Evolutionary conservation across 2,329 filamentous ascomycete species (phyloP).

Genomic region (Penicillium corylophilum): DNA sequence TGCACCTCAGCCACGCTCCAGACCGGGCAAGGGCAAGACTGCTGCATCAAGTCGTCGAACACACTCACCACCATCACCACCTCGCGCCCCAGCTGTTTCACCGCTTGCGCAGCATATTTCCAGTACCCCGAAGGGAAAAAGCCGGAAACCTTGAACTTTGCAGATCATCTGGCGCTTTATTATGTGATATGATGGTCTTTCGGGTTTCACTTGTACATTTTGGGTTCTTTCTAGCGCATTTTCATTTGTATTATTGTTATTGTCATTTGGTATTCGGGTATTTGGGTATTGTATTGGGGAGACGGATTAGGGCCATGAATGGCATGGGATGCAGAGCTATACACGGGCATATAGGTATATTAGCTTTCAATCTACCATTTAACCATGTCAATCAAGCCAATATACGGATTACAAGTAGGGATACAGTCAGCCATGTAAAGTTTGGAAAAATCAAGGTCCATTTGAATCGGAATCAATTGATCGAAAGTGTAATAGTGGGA

Average conservation of each 20-base stretch:
- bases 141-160: background rate
- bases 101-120: slow-evolving; percentile 4
- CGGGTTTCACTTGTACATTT: background rate
- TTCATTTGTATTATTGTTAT: background rate
- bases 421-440: too few species aligned
- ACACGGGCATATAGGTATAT: too few species aligned
- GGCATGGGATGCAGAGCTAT: too few species aligned
- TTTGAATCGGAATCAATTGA: too few species aligned
- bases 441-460: too few species aligned
- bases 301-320: too few species aligned
- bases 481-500: background rate
- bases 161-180: background rate
- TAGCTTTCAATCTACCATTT: too few species aligned
- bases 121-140: background rate
- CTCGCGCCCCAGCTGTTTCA: background rate
- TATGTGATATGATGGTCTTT: background rate
- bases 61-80: slow-evolving; percentile 2
- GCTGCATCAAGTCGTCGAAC: background rate
- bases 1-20: slow-evolving; percentile 1
- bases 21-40: slow-evolving; percentile 25
- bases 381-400: too few species aligned
- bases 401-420: too few species aligned
- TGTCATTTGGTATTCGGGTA: too few species aligned
- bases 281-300: too few species aligned
- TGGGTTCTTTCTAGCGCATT: background rate